Percentiles rank a stretch among this genome's conserved stretches.
These are phyloP conservation scores for Parastagonospora avenae DNA, from an alignment of 2,329 filamentous ascomycete genomes.

Conservation along the genomic window DNA sequence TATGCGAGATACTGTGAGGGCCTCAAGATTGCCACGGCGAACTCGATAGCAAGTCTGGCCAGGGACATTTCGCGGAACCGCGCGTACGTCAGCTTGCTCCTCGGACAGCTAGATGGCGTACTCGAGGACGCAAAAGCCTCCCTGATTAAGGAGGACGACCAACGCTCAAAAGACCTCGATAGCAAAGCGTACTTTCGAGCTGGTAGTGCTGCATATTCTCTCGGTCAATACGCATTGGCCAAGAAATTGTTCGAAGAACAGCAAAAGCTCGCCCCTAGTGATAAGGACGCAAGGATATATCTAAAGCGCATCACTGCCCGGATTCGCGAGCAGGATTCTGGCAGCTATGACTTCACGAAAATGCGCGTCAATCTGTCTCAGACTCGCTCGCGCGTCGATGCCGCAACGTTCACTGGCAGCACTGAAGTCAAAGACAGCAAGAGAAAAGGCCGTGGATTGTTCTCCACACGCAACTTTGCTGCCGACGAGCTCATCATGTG, in stretches of 20 bases:
- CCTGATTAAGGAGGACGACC: slow-evolving; percentile 29
- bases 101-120: slow-evolving; percentile 37
- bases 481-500: slow-evolving; percentile 60
- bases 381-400: slow-evolving; percentile 54
- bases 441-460: slow-evolving; percentile 57
- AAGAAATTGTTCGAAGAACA: slow-evolving; percentile 45
- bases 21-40: slow-evolving; percentile 26
- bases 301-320: slow-evolving; percentile 27
- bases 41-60: slow-evolving; percentile 21
- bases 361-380: slow-evolving; percentile 46
- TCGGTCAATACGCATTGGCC: slow-evolving; percentile 48
- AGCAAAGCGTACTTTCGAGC: slow-evolving; percentile 56
- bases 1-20: slow-evolving; percentile 41
- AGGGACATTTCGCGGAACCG: slow-evolving; percentile 45
- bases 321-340: slow-evolving; percentile 46
- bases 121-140: slow-evolving; percentile 37
- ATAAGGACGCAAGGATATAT: slow-evolving; percentile 40
- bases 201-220: slow-evolving; percentile 52
- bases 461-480: slow-evolving; percentile 54
- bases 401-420: slow-evolving; percentile 52
- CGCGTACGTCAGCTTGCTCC: slow-evolving; percentile 38
- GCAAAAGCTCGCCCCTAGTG: slow-evolving; percentile 32
- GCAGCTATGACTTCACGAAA: slow-evolving; percentile 44
- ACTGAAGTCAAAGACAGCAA: slow-evolving; percentile 50
- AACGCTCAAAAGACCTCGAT: slow-evolving; percentile 30